Evolutionary conservation across 768 basidiomycete species (phyloP).

Genomic region (Chiua virens): DNA sequence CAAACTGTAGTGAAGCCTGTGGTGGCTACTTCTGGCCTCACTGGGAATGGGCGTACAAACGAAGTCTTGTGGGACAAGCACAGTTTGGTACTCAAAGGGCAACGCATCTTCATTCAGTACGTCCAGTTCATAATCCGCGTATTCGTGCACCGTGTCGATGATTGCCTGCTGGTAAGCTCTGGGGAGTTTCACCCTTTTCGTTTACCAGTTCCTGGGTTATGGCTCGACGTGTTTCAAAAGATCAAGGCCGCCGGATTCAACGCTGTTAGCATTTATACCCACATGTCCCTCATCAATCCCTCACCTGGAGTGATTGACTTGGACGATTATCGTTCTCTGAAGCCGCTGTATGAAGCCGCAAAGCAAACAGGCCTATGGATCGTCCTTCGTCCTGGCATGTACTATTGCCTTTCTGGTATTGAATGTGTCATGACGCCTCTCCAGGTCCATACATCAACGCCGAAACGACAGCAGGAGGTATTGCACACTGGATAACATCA

Average conservation of each 20-base stretch:
- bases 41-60: constrained; percentile 35
- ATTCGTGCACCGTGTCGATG: background rate
- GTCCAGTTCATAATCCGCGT: constrained; percentile 25
- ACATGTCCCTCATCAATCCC: constrained; percentile 79
- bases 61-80: constrained; percentile 64
- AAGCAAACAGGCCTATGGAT: constrained; percentile 75
- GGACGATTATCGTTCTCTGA: constrained; percentile 62
- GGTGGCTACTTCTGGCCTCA: constrained; percentile 6
- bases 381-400: constrained; percentile 71
- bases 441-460: constrained; percentile 63
- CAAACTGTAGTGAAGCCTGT: constrained; percentile 1
- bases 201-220: constrained; percentile 74
- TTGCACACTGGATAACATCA: constrained; percentile 68
- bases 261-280: constrained; percentile 72
- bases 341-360: constrained; percentile 74
- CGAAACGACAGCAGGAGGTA: constrained; percentile 77
- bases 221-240: constrained; percentile 83
- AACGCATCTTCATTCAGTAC: constrained; percentile 71
- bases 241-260: constrained; percentile 81
- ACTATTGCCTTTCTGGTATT: background rate
- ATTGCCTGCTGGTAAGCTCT: constrained; percentile 44
- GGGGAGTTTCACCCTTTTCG: constrained; percentile 87
- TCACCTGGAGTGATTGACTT: constrained; percentile 75
- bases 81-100: constrained; percentile 66
- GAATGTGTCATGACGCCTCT: constrained; percentile 2